Conservation (phyloP, 306 rosid species). For the Glycyrrhiza uralensis region DNA sequence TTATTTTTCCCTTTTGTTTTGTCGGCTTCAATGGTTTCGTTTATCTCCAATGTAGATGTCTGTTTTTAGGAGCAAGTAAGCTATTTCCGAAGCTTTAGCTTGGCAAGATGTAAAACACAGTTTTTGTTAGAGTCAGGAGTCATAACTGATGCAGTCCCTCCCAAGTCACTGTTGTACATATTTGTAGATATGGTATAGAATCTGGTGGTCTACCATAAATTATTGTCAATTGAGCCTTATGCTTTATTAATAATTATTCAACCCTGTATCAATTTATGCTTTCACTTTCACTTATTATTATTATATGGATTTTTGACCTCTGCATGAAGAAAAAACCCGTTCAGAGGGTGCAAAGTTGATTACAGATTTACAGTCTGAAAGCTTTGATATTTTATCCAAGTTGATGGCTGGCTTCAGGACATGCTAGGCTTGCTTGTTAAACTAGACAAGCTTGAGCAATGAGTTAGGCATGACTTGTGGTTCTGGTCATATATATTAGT, state of each 20-base stretch:
- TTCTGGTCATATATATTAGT: too few relatives aligned
- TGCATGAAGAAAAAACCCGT: neutral
- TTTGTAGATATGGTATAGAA: slow-evolving; percentile 30
- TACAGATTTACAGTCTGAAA: too few relatives aligned
- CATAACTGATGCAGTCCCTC: neutral
- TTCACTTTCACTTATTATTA: neutral
- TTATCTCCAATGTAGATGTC: neutral
- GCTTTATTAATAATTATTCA: neutral
- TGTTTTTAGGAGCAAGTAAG: slow-evolving; percentile 12
- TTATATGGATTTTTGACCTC: neutral
- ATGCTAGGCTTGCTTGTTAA: neutral
- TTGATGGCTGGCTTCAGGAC: slow-evolving; percentile 3
- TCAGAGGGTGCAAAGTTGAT: neutral
- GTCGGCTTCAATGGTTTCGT: slow-evolving; percentile 10
- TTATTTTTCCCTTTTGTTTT: neutral
- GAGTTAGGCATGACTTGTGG: too few relatives aligned
- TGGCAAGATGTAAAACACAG: slow-evolving; percentile 13
- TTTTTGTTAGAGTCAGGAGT: slow-evolving; percentile 20
- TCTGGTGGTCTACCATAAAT: slow-evolving; percentile 11
- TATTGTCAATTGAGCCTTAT: neutral
- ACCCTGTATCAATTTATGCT: neutral
- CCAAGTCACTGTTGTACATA: slow-evolving; percentile 34
- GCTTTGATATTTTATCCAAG: neutral
- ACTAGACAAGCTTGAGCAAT: too few relatives aligned
- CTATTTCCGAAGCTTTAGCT: neutral